Evolutionary conservation across 2,329 filamentous ascomycete genomes (phyloP).

Genomic region (Paecilomyces dactylethromorphus): DNA sequence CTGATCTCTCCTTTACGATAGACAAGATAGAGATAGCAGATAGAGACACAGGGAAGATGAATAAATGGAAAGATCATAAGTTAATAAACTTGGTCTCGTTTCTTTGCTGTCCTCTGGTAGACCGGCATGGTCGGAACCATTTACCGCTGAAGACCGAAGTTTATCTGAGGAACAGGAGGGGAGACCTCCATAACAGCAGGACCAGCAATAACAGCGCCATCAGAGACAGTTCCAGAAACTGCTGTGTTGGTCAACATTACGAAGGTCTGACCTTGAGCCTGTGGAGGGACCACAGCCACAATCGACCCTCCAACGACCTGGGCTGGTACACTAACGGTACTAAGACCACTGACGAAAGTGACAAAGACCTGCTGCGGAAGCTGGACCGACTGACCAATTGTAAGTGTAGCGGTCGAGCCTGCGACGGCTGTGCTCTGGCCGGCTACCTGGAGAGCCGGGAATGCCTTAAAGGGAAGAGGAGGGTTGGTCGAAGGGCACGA

Average conservation of each 20-base stretch:
- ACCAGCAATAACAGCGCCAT: conserved; percentile 22
- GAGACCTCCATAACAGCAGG: conserved; percentile 26
- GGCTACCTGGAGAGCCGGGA: conserved; percentile 41
- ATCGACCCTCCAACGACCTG: conserved; percentile 14
- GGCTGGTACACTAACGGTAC: conserved; percentile 13
- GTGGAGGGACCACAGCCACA: conserved; percentile 1
- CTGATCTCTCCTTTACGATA: neutral
- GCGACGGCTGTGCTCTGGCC: conserved; percentile 12
- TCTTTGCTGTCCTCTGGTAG: neutral
- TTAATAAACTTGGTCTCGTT: neutral
- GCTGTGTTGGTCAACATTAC: conserved; percentile 18
- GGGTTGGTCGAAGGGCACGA: conserved; percentile 51
- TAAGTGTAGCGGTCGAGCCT: conserved; percentile 10
- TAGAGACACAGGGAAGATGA: neutral
- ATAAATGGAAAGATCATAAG: neutral
- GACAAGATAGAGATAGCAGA: neutral
- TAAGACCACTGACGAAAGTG: conserved; percentile 17
- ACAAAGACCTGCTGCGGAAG: conserved; percentile 11
- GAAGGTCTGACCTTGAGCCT: conserved; percentile 19
- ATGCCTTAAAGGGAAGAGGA: conserved; percentile 54
- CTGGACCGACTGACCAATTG: conserved; percentile 2
- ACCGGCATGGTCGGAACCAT: neutral
- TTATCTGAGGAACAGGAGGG: conserved; percentile 9
- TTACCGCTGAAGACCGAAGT: neutral
- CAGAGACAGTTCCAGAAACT: conserved; percentile 15